Evolutionary conservation across 441 rosid species (phyloP).

Genomic region (Gossypium aridum): DNA sequence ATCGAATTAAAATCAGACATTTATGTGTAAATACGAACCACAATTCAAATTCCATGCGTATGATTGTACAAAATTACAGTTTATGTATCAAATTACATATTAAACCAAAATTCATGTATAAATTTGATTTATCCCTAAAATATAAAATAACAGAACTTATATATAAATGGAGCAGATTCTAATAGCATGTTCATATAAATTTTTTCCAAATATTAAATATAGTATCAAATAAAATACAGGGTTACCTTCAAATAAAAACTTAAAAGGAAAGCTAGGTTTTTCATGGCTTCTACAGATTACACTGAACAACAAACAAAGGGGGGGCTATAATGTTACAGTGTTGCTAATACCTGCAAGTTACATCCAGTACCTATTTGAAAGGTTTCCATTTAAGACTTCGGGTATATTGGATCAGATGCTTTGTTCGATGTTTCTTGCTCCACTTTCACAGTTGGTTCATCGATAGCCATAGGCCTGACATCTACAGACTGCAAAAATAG

Average conservation of each 20-base stretch:
- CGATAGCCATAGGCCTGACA: constrained; percentile 40
- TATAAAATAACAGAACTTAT: too few species aligned
- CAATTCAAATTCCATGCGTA: too few species aligned
- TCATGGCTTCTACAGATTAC: not conserved
- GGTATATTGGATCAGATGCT: constrained; percentile 36
- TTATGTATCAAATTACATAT: too few species aligned
- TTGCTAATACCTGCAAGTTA: not conserved
- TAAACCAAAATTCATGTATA: too few species aligned
- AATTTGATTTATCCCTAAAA: too few species aligned
- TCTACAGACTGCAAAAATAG: constrained; percentile 42
- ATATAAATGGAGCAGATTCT: too few species aligned
- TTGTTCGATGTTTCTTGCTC: constrained; percentile 50
- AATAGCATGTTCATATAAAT: not conserved
- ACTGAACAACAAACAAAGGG: not conserved
- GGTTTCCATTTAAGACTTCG: constrained; percentile 28
- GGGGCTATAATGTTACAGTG: not conserved
- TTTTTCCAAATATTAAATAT: not conserved
- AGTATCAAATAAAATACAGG: not conserved
- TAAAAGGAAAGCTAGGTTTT: not conserved
- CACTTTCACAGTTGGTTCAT: constrained; percentile 49
- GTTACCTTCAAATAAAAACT: not conserved
- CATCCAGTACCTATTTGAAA: not conserved
- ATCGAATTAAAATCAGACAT: too few species aligned
- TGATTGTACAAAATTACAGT: too few species aligned
- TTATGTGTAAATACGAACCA: too few species aligned